Evolutionary conservation across 495 filamentous ascomycete species (phyloP), one percentile per base, ranked within the genome.

Genomic region (Tuber microsphaerosporum): DNA sequence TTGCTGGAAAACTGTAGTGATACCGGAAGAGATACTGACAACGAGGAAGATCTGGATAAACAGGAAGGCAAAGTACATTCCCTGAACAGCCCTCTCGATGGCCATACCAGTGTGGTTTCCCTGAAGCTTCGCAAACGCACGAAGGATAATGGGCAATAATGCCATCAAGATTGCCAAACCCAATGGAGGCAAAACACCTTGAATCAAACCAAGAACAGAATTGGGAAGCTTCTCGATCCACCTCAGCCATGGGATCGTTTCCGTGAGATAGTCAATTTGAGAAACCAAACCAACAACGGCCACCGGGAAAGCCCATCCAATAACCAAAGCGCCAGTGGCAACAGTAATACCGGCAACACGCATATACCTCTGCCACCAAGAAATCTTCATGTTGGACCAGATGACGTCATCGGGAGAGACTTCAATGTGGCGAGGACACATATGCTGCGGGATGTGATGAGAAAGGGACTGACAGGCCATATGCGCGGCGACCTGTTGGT

Each of bases 321-420:
- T 87, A 71, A 96, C 89, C 87, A 98, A 92, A 26, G 86, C 93
- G 72, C 85, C 83, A 20, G 94, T 92, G 42, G 92, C 75, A 61
- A 85, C 85, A 39, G 93, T 84, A 34, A 95, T 90, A 44, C 90
- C 81, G 72, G 86, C 87, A 65, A 89, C 91, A 46, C 95, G 90
- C 37, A 93, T 79, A 87, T 95, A 97, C 70, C 90, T 89, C 79
- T 93, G 90, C 92, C 93, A 98, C 95, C 96, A 98, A 79, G 89
- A 91, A 80, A 98, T 91, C 4, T 92, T 94, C 92, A 99, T 94
- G 83, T 99, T 99, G 76, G 97, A 92, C 95, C 95, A 99, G 72
- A 98, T 87, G 34, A 99, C 94, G 84, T 98, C 94, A 74, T 92
- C 90, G 0, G 95, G 95, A 43, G 92, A 93, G 70, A 99, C 94